Evolutionary conservation across 768 basidiomycete species (phyloP).

Genomic region (Hygrocybe coccinea): DNA sequence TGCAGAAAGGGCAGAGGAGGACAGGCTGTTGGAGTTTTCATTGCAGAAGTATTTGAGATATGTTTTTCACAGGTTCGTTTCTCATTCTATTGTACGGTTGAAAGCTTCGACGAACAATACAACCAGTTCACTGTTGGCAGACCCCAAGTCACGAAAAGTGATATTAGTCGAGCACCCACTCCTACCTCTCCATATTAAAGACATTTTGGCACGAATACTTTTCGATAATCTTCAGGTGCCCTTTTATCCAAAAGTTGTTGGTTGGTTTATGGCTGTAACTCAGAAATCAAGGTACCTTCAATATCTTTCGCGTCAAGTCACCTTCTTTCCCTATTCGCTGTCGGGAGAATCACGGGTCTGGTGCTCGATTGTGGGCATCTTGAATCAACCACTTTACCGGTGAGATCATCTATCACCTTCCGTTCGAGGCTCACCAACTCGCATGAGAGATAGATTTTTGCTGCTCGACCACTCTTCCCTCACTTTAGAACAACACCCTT

Average conservation of each 20-base stretch:
- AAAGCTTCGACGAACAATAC: too few relatives aligned
- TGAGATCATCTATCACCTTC: slow-evolving; percentile 35
- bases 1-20: slow-evolving; percentile 64
- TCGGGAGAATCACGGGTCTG: slow-evolving; percentile 87
- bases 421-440: background rate
- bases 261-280: background rate
- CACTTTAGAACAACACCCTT: slow-evolving; percentile 80
- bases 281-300: slow-evolving; percentile 68
- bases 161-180: slow-evolving; percentile 89
- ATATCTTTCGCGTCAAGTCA: slow-evolving; percentile 91
- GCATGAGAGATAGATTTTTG: slow-evolving; percentile 71
- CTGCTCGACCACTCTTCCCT: slow-evolving; percentile 81
- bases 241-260: background rate
- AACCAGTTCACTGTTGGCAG: slow-evolving; percentile 81
- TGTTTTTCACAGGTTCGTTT: slow-evolving; percentile 79
- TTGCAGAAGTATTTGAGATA: slow-evolving; percentile 66
- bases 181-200: slow-evolving; percentile 82
- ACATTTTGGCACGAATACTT: slow-evolving; percentile 75
- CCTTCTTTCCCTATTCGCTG: slow-evolving; percentile 76
- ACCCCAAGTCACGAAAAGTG: slow-evolving; percentile 92
- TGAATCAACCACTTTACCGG: slow-evolving; percentile 85
- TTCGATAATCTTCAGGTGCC: slow-evolving; percentile 85
- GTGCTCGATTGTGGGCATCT: slow-evolving; percentile 91
- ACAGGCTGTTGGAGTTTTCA: slow-evolving; percentile 62
- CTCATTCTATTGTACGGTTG: slow-evolving; percentile 8